A percentile compares a stretch with the other conserved stretches of the same genome.
Conservation (phyloP, 2,329 filamentous ascomycete genomes). For the Colletotrichum siamense region DNA sequence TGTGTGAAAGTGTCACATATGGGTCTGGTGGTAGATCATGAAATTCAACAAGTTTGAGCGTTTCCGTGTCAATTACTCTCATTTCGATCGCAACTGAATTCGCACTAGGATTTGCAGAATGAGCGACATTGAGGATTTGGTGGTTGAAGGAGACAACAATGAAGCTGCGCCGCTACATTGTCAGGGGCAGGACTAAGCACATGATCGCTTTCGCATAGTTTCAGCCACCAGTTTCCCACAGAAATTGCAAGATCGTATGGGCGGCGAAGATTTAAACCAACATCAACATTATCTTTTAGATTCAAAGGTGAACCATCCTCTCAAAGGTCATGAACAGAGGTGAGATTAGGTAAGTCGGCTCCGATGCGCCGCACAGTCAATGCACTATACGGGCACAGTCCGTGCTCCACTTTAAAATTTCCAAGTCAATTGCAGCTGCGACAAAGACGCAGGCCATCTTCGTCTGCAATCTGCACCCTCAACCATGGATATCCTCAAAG, state of each 20-base stretch:
- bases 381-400: constrained; percentile 7
- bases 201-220: not conserved
- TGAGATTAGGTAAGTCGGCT: not conserved
- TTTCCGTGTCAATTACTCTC: constrained; percentile 27
- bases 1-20: constrained; percentile 42
- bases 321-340: not conserved
- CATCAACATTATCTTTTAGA: not conserved
- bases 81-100: not conserved
- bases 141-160: not conserved
- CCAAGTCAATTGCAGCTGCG: constrained; percentile 1
- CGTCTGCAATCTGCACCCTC: not conserved
- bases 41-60: constrained; percentile 24
- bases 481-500: constrained; percentile 74
- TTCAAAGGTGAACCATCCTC: not conserved
- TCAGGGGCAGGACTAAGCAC: not conserved
- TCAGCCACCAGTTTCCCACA: not conserved
- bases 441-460: not conserved
- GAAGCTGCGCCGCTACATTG: not conserved
- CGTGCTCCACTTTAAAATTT: constrained; percentile 15
- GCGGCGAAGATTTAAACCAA: not conserved
- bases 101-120: accelerated
- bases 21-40: not conserved
- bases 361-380: not conserved
- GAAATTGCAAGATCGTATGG: accelerated
- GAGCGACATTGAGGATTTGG: not conserved